Base-by-base conservation (phyloP, 768 basidiomycete species). In the Gloeostereum incarnatum region DNA sequence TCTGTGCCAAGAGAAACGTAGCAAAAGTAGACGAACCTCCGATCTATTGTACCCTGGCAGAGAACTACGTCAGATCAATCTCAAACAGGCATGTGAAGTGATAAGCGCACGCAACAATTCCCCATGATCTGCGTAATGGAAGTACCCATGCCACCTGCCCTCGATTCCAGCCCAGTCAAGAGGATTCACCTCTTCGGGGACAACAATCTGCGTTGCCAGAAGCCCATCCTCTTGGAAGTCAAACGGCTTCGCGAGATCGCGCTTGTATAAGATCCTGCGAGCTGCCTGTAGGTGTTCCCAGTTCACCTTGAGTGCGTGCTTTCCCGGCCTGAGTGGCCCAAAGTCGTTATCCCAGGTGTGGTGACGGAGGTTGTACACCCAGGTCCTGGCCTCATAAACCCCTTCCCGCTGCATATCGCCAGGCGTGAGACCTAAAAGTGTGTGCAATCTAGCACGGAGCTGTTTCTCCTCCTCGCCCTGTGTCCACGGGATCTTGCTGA, bases 41-140 rank as follows among this genome's bases (percentile, higher is more conserved):
- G 29, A 36, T 14, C 56, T 60, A 44, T 82, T 82, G 43, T 69
- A 78, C 27, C 59, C 75, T 78, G 35, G 1, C 14, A n/a, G 16
- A 24, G 39, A 19, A 38, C n/a, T 7, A 41, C 18, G 42, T 18
- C 17, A 16, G 33, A 27, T 24, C 17, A 4, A 21, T 32, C 9
- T n/a, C 6, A 40, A 16, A 22, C 14, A 22, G n/a, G 13, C 22
- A 34, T 20, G 14, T 45, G 36, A 50, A 47, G 19, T 55, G 10
- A 23, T 23, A 36, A 10, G 61, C 79, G 53, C 48, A 84, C 81
- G 57, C 29, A 81, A 47, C 25, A 85, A 63, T 33, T 78, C 77
- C 4, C 77, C 58, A 48, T 85, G 81, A 51, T 85, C 81, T 37
- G 71, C 68, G 49, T 80, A 85, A 37, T 71, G 75, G 48, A 81